Percentiles rank a stretch among this genome's conserved stretches.
Evolutionary conservation across 2,329 filamentous ascomycete species (phyloP).

Genomic region (Sarocladiaceae sp.): DNA sequence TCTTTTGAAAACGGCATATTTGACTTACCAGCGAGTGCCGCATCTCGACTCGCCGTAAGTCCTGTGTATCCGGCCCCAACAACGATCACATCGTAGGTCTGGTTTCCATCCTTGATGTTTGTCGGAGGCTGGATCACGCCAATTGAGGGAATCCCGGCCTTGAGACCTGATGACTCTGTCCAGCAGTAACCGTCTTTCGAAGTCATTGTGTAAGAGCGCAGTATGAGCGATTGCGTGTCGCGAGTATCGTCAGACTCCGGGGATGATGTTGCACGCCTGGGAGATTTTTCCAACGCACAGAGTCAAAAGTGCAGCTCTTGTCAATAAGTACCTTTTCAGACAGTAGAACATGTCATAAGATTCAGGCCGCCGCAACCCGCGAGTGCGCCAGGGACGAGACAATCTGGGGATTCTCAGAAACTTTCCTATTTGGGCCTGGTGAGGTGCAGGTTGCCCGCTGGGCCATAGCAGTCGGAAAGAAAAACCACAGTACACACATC

Average conservation of each 20-base stretch:
- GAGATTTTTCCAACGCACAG: no score
- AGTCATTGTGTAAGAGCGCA: not conserved
- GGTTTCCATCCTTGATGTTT: slow-evolving; percentile 14
- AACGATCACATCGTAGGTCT: slow-evolving; percentile 22
- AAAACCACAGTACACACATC: no score
- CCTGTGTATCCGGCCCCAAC: slow-evolving; percentile 27
- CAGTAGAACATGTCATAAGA: no score
- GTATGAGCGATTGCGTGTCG: no score
- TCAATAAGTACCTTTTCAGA: no score
- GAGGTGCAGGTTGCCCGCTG: no score
- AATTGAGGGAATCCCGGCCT: slow-evolving; percentile 24
- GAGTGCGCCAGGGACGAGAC: no score
- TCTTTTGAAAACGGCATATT: not conserved
- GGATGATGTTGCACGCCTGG: not conserved
- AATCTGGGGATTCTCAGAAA: not conserved
- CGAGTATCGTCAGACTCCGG: no score
- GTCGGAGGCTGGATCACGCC: slow-evolving; percentile 23
- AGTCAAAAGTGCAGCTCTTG: no score
- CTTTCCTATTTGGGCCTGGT: not conserved
- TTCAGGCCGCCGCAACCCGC: no score
- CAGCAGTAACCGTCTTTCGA: slow-evolving; percentile 24
- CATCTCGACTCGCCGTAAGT: slow-evolving; percentile 24
- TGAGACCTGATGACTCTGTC: slow-evolving; percentile 23
- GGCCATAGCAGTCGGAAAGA: no score
- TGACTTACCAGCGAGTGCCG: slow-evolving; percentile 21